Evolutionary conservation across 2,329 filamentous ascomycete species (phyloP).

Genomic region (Botrytis pseudocinerea): DNA sequence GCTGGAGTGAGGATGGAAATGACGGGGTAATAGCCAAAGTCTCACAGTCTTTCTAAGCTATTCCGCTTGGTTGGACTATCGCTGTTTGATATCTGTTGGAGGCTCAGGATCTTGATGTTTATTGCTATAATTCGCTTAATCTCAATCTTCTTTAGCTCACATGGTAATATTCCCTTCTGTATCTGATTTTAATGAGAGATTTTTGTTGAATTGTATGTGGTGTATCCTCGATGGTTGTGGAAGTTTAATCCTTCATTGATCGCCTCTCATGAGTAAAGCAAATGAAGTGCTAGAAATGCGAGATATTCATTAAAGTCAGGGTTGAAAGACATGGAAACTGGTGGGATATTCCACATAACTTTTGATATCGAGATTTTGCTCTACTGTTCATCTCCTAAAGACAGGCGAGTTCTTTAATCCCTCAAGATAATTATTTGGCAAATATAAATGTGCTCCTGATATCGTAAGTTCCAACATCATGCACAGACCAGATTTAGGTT

Average conservation of each 20-base stretch:
- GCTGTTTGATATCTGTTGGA: not conserved
- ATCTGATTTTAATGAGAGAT: not conserved
- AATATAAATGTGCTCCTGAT: not conserved
- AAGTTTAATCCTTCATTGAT: not conserved
- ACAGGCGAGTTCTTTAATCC: not conserved
- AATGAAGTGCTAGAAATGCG: not conserved
- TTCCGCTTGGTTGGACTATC: not conserved
- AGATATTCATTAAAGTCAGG: not conserved
- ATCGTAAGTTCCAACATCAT: not conserved
- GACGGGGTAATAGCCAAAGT: not conserved
- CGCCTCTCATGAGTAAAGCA: not conserved
- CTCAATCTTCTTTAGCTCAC: not conserved
- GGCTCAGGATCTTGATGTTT: not conserved
- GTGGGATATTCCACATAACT: not conserved
- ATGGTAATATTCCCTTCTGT: too few relatives aligned
- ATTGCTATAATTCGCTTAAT: not conserved
- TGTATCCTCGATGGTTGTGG: not conserved
- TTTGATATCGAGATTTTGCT: not conserved
- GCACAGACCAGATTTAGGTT: not conserved
- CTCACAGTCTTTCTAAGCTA: fast-evolving
- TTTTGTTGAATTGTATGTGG: not conserved
- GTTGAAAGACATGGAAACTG: not conserved
- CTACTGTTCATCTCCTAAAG: not conserved
- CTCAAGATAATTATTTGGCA: not conserved
- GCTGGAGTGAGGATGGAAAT: not conserved